Base-by-base conservation (phyloP, 371 early-diverging fungal genomes). In the Haplosporangium sp. region DNA sequence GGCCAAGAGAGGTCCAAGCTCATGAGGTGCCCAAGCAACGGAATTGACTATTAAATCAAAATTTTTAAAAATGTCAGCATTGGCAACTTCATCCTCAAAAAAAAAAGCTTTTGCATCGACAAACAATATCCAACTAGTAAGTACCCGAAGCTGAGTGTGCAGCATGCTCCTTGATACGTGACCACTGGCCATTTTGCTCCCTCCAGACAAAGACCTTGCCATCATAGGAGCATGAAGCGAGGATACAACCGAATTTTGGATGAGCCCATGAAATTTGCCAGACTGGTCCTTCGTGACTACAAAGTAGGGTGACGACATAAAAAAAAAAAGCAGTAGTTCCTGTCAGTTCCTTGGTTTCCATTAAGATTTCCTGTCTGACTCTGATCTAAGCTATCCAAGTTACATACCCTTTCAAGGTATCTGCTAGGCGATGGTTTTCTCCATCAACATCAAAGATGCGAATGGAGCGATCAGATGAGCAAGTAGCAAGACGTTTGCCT, bases 241-340 rank as follows among this genome's bases (percentile, higher is more conserved):
- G 87, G 59, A 98, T 92, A 71, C 89, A 93, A 60, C 98, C 98
- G 83, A 94, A 98, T 84, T 97, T 97, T 47, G 99, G 99, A 82
- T 99, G 99, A 5, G 97, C 97, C 99, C 99, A 99, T 13, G 96
- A 88, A n/a, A 99, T 96, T 85, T 97, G 97, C 99, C 99, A 99
- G n/a, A 99, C 98, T 4, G 99, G 99, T 13, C 98, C 98, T 63
- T 95, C 94, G 81, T 99, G 98, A 19, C 96, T 95, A 74, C 5
- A 40, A 47, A 17, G 27, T 20, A 17, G 17, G 17, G 50, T 10
- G 17, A 11, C 9, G 48, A 39, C 5, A 1, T 15, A 59, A 19
- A 39, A 59, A 39, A 39, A 19, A 40, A 20, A 38, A 17, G 3
- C 5, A 37, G 13, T 9, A 17, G n/a, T 38, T 59, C 38, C 38